These are phyloP conservation scores for Hygrocybe coccinea DNA, from an alignment of 768 basidiomycete genomes.

Conservation along the genomic window DNA sequence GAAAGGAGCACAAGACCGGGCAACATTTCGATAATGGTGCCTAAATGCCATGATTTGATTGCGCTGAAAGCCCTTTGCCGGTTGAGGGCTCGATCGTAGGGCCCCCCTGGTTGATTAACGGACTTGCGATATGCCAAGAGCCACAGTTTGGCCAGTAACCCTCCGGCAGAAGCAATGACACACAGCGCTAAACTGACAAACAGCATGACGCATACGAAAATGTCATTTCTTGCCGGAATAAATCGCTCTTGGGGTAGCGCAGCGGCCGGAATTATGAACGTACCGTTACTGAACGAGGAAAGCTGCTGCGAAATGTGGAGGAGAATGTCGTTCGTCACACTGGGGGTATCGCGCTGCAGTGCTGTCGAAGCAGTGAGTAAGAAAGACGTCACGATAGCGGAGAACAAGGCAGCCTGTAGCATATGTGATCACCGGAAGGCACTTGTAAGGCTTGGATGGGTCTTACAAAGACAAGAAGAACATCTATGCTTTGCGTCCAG, in stretches of 20 bases:
- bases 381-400: slow-evolving; percentile 12
- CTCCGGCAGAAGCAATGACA: neutral
- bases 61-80: slow-evolving; percentile 15
- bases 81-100: slow-evolving; percentile 10
- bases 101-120: slow-evolving; percentile 8
- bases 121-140: slow-evolving; percentile 9
- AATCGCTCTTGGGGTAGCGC: no score
- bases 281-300: no score
- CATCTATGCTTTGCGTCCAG: no score
- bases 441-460: no score
- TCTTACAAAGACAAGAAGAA: no score
- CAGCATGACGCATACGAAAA: no score
- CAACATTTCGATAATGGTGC: slow-evolving; percentile 11
- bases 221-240: no score
- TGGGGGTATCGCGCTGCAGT: slow-evolving; percentile 8
- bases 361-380: slow-evolving; percentile 6
- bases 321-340: slow-evolving; percentile 8
- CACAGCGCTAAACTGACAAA: no score
- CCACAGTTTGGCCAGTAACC: slow-evolving; percentile 13
- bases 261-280: no score
- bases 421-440: no score
- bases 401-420: slow-evolving; percentile 12
- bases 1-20: slow-evolving; percentile 10
- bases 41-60: slow-evolving; percentile 12
- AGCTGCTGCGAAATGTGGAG: no score